These are phyloP conservation scores for Hericium coralloides DNA, from an alignment of 768 basidiomycete species.

Conservation along the genomic window DNA sequence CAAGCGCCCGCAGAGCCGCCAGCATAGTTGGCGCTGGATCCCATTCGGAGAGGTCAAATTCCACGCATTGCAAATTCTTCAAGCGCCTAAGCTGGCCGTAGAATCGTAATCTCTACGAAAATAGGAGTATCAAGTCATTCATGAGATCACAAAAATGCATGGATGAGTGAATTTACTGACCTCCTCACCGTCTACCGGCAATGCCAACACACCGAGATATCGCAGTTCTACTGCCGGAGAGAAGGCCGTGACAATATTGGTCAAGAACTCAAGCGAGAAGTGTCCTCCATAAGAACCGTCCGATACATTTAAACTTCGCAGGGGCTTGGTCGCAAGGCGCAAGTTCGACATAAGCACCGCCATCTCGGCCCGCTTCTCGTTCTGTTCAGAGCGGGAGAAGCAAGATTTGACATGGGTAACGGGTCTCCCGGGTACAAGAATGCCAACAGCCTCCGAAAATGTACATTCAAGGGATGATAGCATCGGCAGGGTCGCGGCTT, in stretches of 20 bases:
- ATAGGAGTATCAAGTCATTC: neutral
- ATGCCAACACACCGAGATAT: slow-evolving; percentile 56
- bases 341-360: slow-evolving; percentile 37
- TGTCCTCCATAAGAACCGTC: slow-evolving; percentile 48
- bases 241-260: slow-evolving; percentile 28
- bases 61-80: slow-evolving; percentile 41
- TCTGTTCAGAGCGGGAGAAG: slow-evolving; percentile 42
- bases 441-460: slow-evolving; percentile 53
- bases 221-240: slow-evolving; percentile 29
- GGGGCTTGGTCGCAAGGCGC: slow-evolving; percentile 31
- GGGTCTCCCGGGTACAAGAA: slow-evolving; percentile 48
- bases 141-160: neutral
- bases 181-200: slow-evolving; percentile 49
- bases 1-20: slow-evolving; percentile 47
- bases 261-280: slow-evolving; percentile 47
- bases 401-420: slow-evolving; percentile 60
- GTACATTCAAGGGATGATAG: slow-evolving; percentile 56
- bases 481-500: slow-evolving; percentile 30
- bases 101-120: slow-evolving; percentile 47
- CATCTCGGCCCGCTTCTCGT: slow-evolving; percentile 47
- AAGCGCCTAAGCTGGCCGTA: slow-evolving; percentile 52
- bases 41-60: slow-evolving; percentile 62
- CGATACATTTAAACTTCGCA: slow-evolving; percentile 51
- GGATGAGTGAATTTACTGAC: slow-evolving; percentile 22
- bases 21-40: slow-evolving; percentile 44